phyloP scores from a whole-genome alignment of 1,139 yeast species.

The Candida albicans region DNA sequence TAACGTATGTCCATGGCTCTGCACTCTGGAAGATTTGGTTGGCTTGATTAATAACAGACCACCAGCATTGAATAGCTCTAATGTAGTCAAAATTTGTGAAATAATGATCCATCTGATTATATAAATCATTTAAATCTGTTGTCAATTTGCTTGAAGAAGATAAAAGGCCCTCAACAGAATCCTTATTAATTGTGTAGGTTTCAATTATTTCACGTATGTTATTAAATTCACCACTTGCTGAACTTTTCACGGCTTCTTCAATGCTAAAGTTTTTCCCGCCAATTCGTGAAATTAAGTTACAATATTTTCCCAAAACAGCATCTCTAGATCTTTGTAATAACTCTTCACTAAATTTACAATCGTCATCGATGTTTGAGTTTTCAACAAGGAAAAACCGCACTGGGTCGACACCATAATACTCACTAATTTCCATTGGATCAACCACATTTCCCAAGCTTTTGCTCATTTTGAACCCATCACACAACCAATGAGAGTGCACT shows the following conservation, averaged over 20 bases:
- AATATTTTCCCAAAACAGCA: constrained; percentile 76
- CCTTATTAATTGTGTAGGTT: constrained; percentile 13
- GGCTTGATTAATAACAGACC: constrained; percentile 60
- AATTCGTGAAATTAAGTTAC: constrained; percentile 72
- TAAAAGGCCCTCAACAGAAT: constrained; percentile 20
- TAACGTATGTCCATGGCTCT: constrained; percentile 58
- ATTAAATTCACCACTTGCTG: constrained; percentile 21
- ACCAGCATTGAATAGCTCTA: constrained; percentile 60
- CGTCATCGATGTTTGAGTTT: constrained; percentile 72
- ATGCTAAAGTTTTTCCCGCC: constrained; percentile 72
- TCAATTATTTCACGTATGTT: constrained; percentile 26
- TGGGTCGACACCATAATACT: constrained; percentile 69
- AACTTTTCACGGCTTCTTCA: constrained; percentile 37
- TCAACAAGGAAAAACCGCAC: constrained; percentile 75
- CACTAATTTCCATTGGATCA: constrained; percentile 70
- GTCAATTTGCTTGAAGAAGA: constrained; percentile 20
- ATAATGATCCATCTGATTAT: constrained; percentile 36
- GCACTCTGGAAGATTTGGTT: constrained; percentile 61
- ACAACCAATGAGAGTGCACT: constrained; percentile 94
- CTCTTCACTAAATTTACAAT: constrained; percentile 73
- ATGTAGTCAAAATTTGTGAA: constrained; percentile 55
- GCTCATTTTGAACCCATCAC: constrained; percentile 90
- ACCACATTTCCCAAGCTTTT: constrained; percentile 95
- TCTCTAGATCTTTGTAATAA: constrained; percentile 59
- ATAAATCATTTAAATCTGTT: constrained; percentile 20